These are phyloP conservation scores for Cephaloascus fragrans DNA, from an alignment of 805 yeast species.

Conservation along the genomic window DNA sequence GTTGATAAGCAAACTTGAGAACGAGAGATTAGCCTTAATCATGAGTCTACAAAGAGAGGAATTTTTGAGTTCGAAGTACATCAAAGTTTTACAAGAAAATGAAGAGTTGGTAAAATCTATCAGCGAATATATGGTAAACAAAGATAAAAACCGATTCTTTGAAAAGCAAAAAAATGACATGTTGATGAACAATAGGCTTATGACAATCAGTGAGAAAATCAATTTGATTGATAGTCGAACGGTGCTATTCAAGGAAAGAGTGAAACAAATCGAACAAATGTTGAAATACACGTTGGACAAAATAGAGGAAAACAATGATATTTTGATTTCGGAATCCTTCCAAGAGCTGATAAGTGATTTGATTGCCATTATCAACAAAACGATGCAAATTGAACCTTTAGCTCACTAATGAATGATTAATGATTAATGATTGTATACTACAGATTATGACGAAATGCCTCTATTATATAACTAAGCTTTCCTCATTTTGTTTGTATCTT, in stretches of 20 bases:
- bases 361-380: slow-evolving; percentile 7
- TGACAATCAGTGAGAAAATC: not conserved
- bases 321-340: not conserved
- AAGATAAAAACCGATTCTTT: not conserved
- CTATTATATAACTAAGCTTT: too few species aligned
- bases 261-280: not conserved
- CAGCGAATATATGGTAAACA: slow-evolving; percentile 1
- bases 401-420: too few species aligned
- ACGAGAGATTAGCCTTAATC: slow-evolving; percentile 13
- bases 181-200: not conserved
- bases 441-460: too few species aligned
- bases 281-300: not conserved
- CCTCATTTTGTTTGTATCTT: slow-evolving; percentile 9
- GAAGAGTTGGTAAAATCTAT: slow-evolving; percentile 13
- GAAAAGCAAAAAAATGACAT: slow-evolving; percentile 1
- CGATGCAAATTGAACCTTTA: too few species aligned
- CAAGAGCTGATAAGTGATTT: slow-evolving; percentile 4
- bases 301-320: not conserved
- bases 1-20: slow-evolving; percentile 9
- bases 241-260: not conserved
- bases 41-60: slow-evolving; percentile 22
- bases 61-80: slow-evolving; percentile 14
- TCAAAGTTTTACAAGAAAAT: slow-evolving; percentile 13
- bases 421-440: too few species aligned
- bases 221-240: not conserved